Conservation (phyloP, 108 stramenopile species). For the Epipyxis sp. region DNA sequence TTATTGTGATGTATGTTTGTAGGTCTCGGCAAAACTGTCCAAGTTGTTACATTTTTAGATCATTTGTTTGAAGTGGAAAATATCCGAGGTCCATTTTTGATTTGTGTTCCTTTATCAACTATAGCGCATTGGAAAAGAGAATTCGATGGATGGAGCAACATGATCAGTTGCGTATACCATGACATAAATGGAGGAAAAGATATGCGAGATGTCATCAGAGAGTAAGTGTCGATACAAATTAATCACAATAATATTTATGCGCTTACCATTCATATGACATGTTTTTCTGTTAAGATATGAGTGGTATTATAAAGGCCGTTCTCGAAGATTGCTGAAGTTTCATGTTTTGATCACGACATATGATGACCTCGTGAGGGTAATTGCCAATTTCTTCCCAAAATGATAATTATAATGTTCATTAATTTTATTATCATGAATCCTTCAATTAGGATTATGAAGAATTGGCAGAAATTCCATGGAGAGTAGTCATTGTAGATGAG, state of each 20-base stretch:
- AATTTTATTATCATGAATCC: no score
- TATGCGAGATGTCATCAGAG: conserved; percentile 91
- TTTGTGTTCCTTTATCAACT: conserved; percentile 91
- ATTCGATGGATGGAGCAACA: conserved; percentile 91
- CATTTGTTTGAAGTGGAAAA: conserved; percentile 87
- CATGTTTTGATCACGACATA: conserved; percentile 87
- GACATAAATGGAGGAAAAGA: conserved; percentile 75
- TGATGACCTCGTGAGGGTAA: conserved; percentile 85
- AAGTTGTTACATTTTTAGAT: conserved; percentile 88
- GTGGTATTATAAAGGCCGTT: conserved; percentile 36
- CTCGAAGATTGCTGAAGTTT: conserved; percentile 45
- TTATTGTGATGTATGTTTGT: not conserved
- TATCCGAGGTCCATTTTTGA: conserved; percentile 81
- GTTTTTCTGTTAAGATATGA: no score
- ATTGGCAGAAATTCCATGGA: conserved; percentile 64
- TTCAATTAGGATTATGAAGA: conserved; percentile 77
- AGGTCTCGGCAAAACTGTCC: conserved; percentile 71
- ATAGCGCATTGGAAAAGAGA: conserved; percentile 98
- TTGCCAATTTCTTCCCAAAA: no score
- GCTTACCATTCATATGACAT: no score
- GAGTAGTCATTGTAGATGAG: conserved; percentile 56
- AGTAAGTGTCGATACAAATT: no score
- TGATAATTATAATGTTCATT: no score
- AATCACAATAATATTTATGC: no score
- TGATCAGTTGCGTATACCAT: conserved; percentile 92